Base-by-base conservation (phyloP, 2,329 filamentous ascomycete species). In the Pseudocercospora vitis region DNA sequence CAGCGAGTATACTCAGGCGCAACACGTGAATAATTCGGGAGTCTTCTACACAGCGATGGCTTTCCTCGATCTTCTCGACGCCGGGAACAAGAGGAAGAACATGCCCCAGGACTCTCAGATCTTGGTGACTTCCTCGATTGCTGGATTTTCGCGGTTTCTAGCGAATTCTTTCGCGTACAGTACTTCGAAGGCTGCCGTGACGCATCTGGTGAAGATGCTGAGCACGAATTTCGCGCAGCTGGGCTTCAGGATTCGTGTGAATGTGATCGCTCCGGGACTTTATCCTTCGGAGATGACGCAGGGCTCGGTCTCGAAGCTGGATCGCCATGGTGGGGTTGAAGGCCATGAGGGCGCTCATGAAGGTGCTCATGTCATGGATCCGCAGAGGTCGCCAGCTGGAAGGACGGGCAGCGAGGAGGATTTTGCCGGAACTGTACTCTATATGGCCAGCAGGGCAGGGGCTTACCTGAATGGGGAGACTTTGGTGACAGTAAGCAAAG, bases 401-500 rank as follows among this genome's bases (percentile, higher is more conserved):
- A 74, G 85, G 40, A 76, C 80, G 56, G 85, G 85, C 1, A 76
- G 79, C 37, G 78, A 82, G 53, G 71, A 82, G 60, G 85, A 87
- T 63, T 82, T 89, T 74, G 81, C 78, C 1, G 84, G 85, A 1
- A 74, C 81, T 44, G 77, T 88, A 21, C 66, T 89, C 47, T 88
- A 84, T 73, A 73, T 89, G 65, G 81, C 81, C 3, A 83, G 81
- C 45, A 73, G 79, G 57, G 84, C 84, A 2, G 86, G 86, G 0
- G 81, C 80, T 3, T 88, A 86, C 67, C 74, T 81, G 61, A 88
- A 87, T 67, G 86, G 85, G 2, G 79, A 78, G 55, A 76, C 84
- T 12, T 70, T 87, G 42, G 70, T 87, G 6, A 74, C 81, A 0
- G 86, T 52, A 32, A 32, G 53, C 46, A 5, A 16, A 19, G 1